Percentiles rank a stretch among this genome's conserved stretches.
Conservation (phyloP, 805 yeast genomes). For the Candida peoriensis region DNA sequence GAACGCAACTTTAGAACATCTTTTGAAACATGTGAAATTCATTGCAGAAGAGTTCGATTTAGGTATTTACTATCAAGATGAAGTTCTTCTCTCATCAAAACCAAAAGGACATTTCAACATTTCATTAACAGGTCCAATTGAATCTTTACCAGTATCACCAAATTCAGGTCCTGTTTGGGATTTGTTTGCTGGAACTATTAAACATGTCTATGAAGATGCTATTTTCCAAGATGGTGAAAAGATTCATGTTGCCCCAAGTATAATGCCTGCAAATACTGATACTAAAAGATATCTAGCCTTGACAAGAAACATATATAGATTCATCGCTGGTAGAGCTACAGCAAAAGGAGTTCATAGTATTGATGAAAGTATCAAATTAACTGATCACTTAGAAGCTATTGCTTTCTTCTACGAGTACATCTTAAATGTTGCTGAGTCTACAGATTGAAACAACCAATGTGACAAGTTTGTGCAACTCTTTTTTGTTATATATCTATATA, state of each 20-base stretch:
- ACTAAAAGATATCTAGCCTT: slow-evolving; percentile 61
- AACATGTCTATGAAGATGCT: slow-evolving; percentile 49
- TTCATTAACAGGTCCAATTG: slow-evolving; percentile 6
- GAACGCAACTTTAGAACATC: slow-evolving; percentile 27
- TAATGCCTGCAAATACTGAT: slow-evolving; percentile 70
- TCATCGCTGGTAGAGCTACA: slow-evolving; percentile 22
- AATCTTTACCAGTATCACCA: slow-evolving; percentile 14
- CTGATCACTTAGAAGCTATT: slow-evolving; percentile 47
- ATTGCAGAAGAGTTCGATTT: slow-evolving; percentile 19
- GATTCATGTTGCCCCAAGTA: slow-evolving; percentile 35
- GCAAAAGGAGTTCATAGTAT: slow-evolving; percentile 43
- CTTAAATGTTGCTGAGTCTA: slow-evolving; percentile 33
- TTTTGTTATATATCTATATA: background rate
- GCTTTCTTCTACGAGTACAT: slow-evolving; percentile 47
- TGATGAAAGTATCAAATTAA: slow-evolving; percentile 47
- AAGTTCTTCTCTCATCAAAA: slow-evolving; percentile 15
- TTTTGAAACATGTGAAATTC: slow-evolving; percentile 11
- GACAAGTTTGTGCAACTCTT: background rate
- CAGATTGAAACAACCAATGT: slow-evolving; percentile 1
- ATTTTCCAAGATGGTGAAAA: slow-evolving; percentile 42
- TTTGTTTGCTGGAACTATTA: slow-evolving; percentile 27
- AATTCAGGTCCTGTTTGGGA: slow-evolving; percentile 19
- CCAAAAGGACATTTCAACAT: slow-evolving; percentile 26
- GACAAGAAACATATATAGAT: slow-evolving; percentile 56
- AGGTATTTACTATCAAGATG: slow-evolving; percentile 16